These are phyloP conservation scores for Mucor saturninus DNA, from an alignment of 371 early-diverging fungal genomes.

Conservation along the genomic window DNA sequence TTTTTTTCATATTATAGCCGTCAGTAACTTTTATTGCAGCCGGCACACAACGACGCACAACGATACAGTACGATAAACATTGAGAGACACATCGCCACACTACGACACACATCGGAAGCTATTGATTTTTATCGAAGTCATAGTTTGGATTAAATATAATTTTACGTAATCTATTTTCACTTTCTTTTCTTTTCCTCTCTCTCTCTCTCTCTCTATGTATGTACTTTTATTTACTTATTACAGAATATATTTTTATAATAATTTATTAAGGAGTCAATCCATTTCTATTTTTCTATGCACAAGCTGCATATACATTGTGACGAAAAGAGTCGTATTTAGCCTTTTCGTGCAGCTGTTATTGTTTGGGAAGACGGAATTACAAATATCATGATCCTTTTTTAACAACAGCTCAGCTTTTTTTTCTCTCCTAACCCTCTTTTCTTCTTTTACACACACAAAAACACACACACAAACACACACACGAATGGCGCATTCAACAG, in stretches of 20 bases:
- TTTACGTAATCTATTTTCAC: not conserved
- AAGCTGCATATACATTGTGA: not conserved
- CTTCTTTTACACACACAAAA: slow-evolving; percentile 11
- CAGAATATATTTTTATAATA: not conserved
- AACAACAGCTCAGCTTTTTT: not conserved
- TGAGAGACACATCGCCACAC: too few species aligned
- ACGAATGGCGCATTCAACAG: slow-evolving; percentile 26
- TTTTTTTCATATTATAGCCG: too few species aligned
- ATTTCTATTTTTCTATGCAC: not conserved
- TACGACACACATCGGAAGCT: too few species aligned
- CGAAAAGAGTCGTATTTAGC: slow-evolving; percentile 1
- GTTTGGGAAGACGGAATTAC: not conserved
- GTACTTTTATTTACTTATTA: slow-evolving; percentile 1
- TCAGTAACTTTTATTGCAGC: too few species aligned
- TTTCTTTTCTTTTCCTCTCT: not conserved
- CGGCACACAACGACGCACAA: too few species aligned
- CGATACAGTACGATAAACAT: too few species aligned
- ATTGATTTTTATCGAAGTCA: too few species aligned
- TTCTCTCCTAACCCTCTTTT: not conserved
- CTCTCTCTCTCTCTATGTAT: not conserved
- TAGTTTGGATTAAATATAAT: not conserved
- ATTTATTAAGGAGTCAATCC: slow-evolving; percentile 2
- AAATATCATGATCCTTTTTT: too few species aligned
- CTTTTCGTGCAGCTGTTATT: not conserved
- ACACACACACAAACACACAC: not conserved